Conservation (phyloP, 306 rosid genomes). For the Rosa rugosa region DNA sequence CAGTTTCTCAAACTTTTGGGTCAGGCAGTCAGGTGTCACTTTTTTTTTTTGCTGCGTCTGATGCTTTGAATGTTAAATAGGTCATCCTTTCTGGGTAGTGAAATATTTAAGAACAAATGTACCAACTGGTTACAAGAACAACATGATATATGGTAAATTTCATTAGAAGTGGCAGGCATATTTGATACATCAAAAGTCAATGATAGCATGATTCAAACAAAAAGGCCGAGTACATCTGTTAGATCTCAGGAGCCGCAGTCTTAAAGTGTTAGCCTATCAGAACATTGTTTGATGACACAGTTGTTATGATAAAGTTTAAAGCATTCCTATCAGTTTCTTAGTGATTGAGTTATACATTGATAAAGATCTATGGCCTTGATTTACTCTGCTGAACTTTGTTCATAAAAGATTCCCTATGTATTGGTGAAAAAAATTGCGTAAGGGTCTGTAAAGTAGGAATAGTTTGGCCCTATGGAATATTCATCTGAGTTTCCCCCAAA, state of each 20-base stretch:
- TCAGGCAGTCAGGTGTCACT: background rate
- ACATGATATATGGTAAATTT: constrained; percentile 1
- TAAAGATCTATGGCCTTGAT: background rate
- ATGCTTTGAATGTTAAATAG: background rate
- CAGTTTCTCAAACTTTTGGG: background rate
- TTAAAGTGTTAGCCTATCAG: background rate
- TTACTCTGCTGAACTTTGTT: background rate
- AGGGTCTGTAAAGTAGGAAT: background rate
- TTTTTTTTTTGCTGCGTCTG: background rate
- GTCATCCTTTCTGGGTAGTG: background rate
- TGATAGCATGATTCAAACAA: background rate
- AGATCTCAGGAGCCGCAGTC: background rate
- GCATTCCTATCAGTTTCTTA: background rate
- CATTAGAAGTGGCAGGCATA: background rate
- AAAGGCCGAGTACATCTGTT: background rate
- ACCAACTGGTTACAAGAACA: background rate
- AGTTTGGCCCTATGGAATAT: background rate
- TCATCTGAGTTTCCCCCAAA: background rate
- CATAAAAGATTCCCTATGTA: background rate
- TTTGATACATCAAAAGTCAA: background rate
- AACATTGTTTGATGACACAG: background rate
- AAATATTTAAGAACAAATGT: background rate
- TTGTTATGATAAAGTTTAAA: background rate
- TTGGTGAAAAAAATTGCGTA: background rate
- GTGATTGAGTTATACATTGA: background rate